Evolutionary conservation across 2,329 filamentous ascomycete genomes (phyloP), one percentile per base, ranked within the genome.

Genomic region (Hirsutella minnesotensis): DNA sequence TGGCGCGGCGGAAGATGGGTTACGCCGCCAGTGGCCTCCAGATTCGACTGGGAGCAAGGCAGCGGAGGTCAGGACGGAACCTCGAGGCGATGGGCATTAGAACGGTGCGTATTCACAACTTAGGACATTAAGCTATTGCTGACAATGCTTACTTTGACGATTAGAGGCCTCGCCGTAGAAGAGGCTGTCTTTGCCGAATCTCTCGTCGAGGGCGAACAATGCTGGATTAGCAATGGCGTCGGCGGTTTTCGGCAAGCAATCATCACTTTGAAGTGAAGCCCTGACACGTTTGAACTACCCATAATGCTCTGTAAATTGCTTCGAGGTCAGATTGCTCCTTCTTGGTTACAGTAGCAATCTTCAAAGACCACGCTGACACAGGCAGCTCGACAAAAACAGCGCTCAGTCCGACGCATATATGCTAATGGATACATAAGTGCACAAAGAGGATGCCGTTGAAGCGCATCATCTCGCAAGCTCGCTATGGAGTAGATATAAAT

Each of bases 171-270:
- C 37, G 88, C 76, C 42, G 67, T 72, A 24, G 84, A 94, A 55
- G 73, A 79, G 48, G 60, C 66, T 3, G 67, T 95, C 15, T 60
- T 59, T n/a, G 67, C 67, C 2, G 64, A 70, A 12, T 79, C 79
- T 7, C 59, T 95, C 12, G 56, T 69, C 3, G 70, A 86, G 49
- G 85, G 81, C 1, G 89, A 95, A 59, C 72, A 81, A 42, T 83
- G 89, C 47, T 94, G 87, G 84, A 65, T 95, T 42, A 95, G 88
- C 60, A 95, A 90, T 60, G 88, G 85, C 0, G 83, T 90, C 2
- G 75, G 83, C 49, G 90, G 90, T 0, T 95, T 94, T 51, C 68
- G 80, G 12, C 66, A 59, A 44, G 75, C 73, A 0, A 64, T 50
- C 34, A 49, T 74, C 29, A 9, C 15, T n/a, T 16, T 35, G 33